These are phyloP conservation scores for Penicillium sp. DNA, from an alignment of 2,329 filamentous ascomycete genomes.

Conservation along the genomic window DNA sequence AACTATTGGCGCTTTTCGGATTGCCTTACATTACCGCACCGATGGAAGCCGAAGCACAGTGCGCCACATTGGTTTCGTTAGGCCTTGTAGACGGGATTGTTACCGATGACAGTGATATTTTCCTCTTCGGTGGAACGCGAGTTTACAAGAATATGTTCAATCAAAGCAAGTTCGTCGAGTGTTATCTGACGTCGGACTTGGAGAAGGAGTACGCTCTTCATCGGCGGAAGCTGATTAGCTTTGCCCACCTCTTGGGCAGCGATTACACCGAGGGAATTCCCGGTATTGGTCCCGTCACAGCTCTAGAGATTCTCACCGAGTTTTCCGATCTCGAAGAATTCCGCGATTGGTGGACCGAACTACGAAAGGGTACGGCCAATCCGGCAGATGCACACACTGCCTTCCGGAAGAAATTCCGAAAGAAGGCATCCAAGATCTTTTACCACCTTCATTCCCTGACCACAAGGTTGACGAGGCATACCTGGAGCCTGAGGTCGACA, in stretches of 20 bases:
- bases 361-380: constrained; percentile 67
- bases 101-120: constrained; percentile 94
- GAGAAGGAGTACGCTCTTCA: constrained; percentile 86
- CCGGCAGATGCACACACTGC: constrained; percentile 55
- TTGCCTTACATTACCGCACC: constrained; percentile 95
- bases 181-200: constrained; percentile 79
- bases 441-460: constrained; percentile 77
- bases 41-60: constrained; percentile 98
- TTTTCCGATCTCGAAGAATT: constrained; percentile 75
- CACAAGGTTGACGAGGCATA: constrained; percentile 79
- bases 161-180: constrained; percentile 95
- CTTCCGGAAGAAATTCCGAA: constrained; percentile 85
- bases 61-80: constrained; percentile 81
- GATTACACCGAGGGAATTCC: constrained; percentile 94
- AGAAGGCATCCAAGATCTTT: constrained; percentile 82
- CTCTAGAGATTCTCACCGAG: constrained; percentile 89
- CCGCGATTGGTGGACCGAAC: constrained; percentile 79
- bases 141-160: constrained; percentile 99
- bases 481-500: constrained; percentile 80
- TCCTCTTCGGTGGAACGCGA: constrained; percentile 91
- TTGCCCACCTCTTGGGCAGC: constrained; percentile 86
- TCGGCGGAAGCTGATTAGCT: constrained; percentile 79
- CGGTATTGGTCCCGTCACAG: constrained; percentile 90
- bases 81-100: constrained; percentile 96
- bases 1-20: constrained; percentile 83